These are phyloP conservation scores for Jacaranda mimosifolia DNA, from an alignment of 257 asterid species.

Conservation along the genomic window DNA sequence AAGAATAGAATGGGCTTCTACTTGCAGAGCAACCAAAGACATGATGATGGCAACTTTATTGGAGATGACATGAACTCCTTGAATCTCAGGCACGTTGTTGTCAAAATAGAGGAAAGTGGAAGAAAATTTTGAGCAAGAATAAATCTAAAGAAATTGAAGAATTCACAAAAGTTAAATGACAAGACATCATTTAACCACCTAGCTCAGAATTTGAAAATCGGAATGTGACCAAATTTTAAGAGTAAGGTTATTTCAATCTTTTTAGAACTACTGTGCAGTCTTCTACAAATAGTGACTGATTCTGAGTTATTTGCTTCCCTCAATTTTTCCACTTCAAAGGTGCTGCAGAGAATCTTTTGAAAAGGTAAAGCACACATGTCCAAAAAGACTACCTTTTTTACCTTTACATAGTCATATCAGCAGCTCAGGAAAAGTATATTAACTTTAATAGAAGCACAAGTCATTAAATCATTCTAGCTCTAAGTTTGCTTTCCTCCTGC, in stretches of 20 bases:
- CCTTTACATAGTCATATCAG: slow-evolving; percentile 21
- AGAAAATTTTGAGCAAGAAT: not conserved
- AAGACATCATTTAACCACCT: not conserved
- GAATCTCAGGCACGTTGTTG: slow-evolving; percentile 5
- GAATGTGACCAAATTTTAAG: not conserved
- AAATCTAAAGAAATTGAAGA: not conserved
- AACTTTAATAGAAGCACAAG: not conserved
- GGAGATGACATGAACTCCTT: slow-evolving; percentile 14
- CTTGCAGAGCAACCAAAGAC: slow-evolving; percentile 10
- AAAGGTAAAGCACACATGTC: slow-evolving; percentile 5
- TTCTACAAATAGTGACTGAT: not conserved
- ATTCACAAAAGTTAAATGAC: not conserved
- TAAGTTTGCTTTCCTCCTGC: slow-evolving; percentile 7
- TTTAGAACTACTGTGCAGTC: not conserved
- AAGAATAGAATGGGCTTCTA: slow-evolving; percentile 12
- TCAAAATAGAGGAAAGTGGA: not conserved
- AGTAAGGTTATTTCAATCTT: not conserved
- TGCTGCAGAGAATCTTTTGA: not conserved
- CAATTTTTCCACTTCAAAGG: not conserved
- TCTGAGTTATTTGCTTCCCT: not conserved
- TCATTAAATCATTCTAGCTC: not conserved
- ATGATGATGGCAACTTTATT: not conserved
- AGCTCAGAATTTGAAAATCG: slow-evolving; percentile 21
- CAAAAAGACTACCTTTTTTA: slow-evolving; percentile 12
- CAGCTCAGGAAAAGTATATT: slow-evolving; percentile 5